A percentile compares a stretch with the other conserved stretches of the same genome.
Evolutionary conservation across 306 rosid species (phyloP).

Genomic region (Quercus dentata): DNA sequence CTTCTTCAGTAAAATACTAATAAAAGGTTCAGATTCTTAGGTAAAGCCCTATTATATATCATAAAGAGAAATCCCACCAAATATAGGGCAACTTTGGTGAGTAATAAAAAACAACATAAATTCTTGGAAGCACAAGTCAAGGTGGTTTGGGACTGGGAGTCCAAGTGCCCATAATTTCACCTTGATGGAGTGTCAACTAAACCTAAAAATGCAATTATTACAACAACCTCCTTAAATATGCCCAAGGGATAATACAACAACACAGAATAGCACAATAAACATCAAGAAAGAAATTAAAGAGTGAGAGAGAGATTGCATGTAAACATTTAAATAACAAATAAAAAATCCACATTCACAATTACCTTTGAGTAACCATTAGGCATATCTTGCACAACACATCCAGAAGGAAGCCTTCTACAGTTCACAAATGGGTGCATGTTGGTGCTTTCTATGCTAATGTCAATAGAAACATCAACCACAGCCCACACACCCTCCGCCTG

Average conservation of each 20-base stretch:
- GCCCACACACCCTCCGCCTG: constrained; percentile 79
- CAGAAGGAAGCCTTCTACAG: constrained; percentile 86
- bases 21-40: constrained; percentile 23
- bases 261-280: neutral
- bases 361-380: constrained; percentile 78
- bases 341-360: constrained; percentile 5
- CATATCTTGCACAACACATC: constrained; percentile 75
- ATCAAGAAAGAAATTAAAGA: neutral
- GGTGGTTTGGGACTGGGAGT: constrained; percentile 17
- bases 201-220: constrained; percentile 1
- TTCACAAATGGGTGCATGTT: constrained; percentile 23
- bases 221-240: constrained; percentile 22
- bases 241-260: neutral
- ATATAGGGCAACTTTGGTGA: constrained; percentile 9
- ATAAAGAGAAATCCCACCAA: constrained; percentile 23
- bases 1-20: constrained; percentile 38
- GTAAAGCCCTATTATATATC: constrained; percentile 22
- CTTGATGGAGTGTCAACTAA: constrained; percentile 10
- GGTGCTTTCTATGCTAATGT: constrained; percentile 35
- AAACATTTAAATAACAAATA: neutral
- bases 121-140: constrained; percentile 19
- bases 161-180: constrained; percentile 14
- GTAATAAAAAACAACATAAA: constrained; percentile 14
- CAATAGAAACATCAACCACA: constrained; percentile 73
- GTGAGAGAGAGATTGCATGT: neutral